A percentile compares a stretch with the other conserved stretches of the same genome.
phyloP scores from a whole-genome alignment of 169 alveolate species.

The Cryptosporidium baileyi region DNA sequence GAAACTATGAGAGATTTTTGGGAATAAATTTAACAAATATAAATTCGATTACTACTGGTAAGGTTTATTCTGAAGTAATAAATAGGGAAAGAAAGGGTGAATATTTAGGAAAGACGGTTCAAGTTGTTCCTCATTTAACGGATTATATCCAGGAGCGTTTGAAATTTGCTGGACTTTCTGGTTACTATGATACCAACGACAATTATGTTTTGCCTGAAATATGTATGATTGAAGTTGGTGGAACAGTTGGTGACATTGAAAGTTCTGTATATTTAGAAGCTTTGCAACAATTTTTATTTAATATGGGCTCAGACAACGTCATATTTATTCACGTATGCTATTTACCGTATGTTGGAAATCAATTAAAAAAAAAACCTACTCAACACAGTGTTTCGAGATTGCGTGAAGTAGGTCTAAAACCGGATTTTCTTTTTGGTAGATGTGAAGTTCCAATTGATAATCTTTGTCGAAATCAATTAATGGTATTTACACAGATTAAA shows the following conservation, averaged over 20 bases:
- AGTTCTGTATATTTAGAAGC: constrained; percentile 92
- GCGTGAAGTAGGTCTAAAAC: constrained; percentile 81
- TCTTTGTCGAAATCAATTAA: constrained; percentile 26
- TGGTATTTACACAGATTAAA: constrained; percentile 68
- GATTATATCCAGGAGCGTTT: constrained; percentile 71
- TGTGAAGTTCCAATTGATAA: constrained; percentile 63
- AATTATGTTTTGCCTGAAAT: constrained; percentile 84
- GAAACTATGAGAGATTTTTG: constrained; percentile 96
- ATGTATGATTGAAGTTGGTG: constrained; percentile 96
- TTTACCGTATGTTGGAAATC: constrained; percentile 89
- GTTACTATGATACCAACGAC: constrained; percentile 73
- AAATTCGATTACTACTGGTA: constrained; percentile 95
- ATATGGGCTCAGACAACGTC: constrained; percentile 85
- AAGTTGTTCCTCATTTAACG: constrained; percentile 84
- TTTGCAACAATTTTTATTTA: constrained; percentile 84
- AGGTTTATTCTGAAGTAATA: constrained; percentile 88
- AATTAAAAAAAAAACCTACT: constrained; percentile 91
- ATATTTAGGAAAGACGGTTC: constrained; percentile 95
- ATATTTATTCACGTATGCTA: constrained; percentile 84
- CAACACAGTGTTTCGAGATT: constrained; percentile 91
- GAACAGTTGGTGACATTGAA: constrained; percentile 95
- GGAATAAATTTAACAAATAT: constrained; percentile 83
- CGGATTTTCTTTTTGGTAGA: constrained; percentile 79
- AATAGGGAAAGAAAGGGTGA: constrained; percentile 92
- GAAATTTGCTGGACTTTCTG: constrained; percentile 60